Base-by-base conservation (phyloP, 441 rosid genomes). In the Populus hybrid region DNA sequence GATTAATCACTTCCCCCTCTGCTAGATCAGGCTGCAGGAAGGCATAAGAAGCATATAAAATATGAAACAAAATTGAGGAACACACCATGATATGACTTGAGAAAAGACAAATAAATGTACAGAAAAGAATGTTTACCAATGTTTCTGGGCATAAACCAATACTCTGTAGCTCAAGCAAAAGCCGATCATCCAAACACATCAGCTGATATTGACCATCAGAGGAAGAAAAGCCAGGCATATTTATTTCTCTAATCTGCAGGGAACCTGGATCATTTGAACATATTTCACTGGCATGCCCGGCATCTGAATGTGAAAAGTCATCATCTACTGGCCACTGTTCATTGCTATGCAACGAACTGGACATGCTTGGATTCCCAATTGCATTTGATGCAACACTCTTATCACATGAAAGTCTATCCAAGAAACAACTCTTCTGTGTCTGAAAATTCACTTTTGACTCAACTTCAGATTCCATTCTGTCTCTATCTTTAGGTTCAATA, bases 131-230 rank as follows among this genome's bases (percentile, higher is more conserved):
- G 74, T 89, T 67, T 89, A 97, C 99, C 97, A 93, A 85, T 72
- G 85, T 79, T 82, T 96, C 98, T 3, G 96, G 96, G 80, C 83
- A 90, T 69, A 97, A 79, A 73, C 98, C 97, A 79, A 97, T 90
- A 85, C 93, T 89, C 79, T 91, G 97, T 18, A 94, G 82, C 88
- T 97, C 99, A 86, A 94, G 75, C 79, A 92, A 80, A 78, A 92
- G 85, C 83, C 84, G 90, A 72, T 92, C 97, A 78, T 97, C 97
- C 80, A 94, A 83, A 83, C 85, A 81, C 95, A 92, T 89, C 53
- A 64, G 85, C 78, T 86, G 90, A 91, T 94, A 94, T 71, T 89
- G 90, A 35, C 83, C 76, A 77, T 92, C 92, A 80, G 85, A 83
- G 76, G 86, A 81, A 78, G 86, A 77, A 82, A 83, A 79, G 75